Evolutionary conservation across 768 basidiomycete genomes (phyloP).

Genomic region (Suillus luteus): DNA sequence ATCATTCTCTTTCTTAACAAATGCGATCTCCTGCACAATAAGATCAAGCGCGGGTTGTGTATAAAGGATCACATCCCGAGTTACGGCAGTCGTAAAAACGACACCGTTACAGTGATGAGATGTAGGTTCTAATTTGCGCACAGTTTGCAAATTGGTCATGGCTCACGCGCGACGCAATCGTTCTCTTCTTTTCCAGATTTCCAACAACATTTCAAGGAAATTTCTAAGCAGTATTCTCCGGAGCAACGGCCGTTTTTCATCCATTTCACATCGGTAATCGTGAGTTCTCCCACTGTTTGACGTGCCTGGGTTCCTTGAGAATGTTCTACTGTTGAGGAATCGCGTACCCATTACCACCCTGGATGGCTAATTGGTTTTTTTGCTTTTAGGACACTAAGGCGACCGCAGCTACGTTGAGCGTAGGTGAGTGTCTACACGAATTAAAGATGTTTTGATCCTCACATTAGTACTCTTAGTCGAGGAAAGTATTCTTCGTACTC

Average conservation of each 20-base stretch:
- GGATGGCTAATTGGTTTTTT: conserved; percentile 17
- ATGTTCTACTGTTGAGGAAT: background rate
- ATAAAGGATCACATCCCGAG: conserved; percentile 73
- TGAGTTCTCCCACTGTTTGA: conserved; percentile 39
- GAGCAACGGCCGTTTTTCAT: conserved; percentile 67
- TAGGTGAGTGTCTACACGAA: conserved; percentile 46
- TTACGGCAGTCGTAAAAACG: conserved; percentile 74
- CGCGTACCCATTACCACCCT: background rate
- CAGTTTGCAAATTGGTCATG: conserved; percentile 11
- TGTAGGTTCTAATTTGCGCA: conserved; percentile 47
- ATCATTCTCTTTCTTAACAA: conserved; percentile 60
- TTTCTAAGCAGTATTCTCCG: conserved; percentile 62
- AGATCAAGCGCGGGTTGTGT: conserved; percentile 64
- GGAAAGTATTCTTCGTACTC: conserved; percentile 71
- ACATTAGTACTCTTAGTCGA: conserved; percentile 47
- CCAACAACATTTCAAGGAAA: conserved; percentile 79
- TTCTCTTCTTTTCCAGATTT: conserved; percentile 52
- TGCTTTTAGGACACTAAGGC: conserved; percentile 65
- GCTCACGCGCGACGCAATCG: conserved; percentile 17
- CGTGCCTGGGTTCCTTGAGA: conserved; percentile 14
- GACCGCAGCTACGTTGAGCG: conserved; percentile 69
- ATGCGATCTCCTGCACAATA: conserved; percentile 72
- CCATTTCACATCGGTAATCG: conserved; percentile 78
- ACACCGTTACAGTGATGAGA: conserved; percentile 64
- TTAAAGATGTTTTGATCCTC: background rate